These are phyloP conservation scores for Tylopilus microsporus DNA, from an alignment of 1,284 basidiomycete species.

Conservation along the genomic window DNA sequence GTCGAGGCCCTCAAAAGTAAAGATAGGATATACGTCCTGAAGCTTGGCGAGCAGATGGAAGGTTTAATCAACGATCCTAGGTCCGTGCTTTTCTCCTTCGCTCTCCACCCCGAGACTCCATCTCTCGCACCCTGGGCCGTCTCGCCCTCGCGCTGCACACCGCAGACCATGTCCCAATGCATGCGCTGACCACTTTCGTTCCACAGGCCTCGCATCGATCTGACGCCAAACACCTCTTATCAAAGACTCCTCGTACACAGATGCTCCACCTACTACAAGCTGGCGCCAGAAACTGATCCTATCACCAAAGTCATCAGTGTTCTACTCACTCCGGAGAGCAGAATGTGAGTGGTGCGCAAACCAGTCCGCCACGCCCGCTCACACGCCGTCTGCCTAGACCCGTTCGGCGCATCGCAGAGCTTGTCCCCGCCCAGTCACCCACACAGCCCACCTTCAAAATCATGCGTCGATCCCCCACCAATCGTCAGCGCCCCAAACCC, in stretches of 20 bases:
- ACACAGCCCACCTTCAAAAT: conserved; percentile 75
- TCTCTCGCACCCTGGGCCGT: neutral
- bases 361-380: conserved; percentile 7
- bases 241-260: conserved; percentile 78
- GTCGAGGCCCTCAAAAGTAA: conserved; percentile 81
- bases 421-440: conserved; percentile 70
- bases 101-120: too few relatives aligned
- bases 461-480: conserved; percentile 60
- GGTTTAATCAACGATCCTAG: conserved; percentile 65
- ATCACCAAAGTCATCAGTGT: conserved; percentile 59
- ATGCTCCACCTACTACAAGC: conserved; percentile 72
- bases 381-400: conserved; percentile 45
- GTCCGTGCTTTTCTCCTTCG: conserved; percentile 38
- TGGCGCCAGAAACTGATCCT: conserved; percentile 63
- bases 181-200: conserved; percentile 17
- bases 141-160: neutral
- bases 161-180: conserved; percentile 8
- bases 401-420: conserved; percentile 59
- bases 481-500: conserved; percentile 49
- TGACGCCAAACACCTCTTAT: conserved; percentile 67
- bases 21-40: conserved; percentile 78
- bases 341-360: conserved; percentile 53
- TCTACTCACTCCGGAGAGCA: conserved; percentile 53
- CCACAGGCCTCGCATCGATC: conserved; percentile 54
- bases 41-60: conserved; percentile 78